These are phyloP conservation scores for Plasmodium gallinaceum DNA, from an alignment of 169 alveolate species.

Conservation along the genomic window DNA sequence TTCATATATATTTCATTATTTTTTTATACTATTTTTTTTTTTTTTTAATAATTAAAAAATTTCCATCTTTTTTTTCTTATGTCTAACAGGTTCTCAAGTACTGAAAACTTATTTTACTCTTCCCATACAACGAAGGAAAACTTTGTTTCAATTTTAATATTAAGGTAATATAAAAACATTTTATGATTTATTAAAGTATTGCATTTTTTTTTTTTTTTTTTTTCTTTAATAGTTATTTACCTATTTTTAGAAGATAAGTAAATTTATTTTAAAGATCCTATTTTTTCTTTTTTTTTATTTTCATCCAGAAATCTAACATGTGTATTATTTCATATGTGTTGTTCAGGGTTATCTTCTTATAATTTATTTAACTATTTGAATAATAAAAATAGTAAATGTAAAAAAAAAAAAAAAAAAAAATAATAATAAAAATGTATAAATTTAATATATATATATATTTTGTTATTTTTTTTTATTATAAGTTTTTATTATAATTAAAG, in stretches of 20 bases:
- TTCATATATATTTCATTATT: not conserved
- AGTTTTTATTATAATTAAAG: not conserved
- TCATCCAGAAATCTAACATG: conserved; percentile 45
- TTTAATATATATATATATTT: conserved; percentile 2
- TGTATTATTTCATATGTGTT: conserved; percentile 68
- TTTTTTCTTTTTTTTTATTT: conserved; percentile 12
- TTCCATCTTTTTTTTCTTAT: not conserved
- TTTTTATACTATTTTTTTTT: conserved; percentile 8
- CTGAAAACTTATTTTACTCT: conserved; percentile 55
- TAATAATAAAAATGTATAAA: not conserved
- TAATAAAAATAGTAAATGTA: conserved; percentile 23
- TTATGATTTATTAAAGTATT: not conserved
- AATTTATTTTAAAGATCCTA: not conserved
- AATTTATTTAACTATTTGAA: conserved; percentile 7
- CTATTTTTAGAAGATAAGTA: not conserved
- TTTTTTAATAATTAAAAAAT: not conserved
- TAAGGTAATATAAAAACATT: conserved; percentile 31
- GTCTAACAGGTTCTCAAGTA: conserved; percentile 60
- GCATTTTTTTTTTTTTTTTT: too few species aligned
- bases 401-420: not conserved
- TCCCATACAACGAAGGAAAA: conserved; percentile 39
- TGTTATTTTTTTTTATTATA: not conserved
- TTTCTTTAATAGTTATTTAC: too few species aligned
- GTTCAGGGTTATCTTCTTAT: conserved; percentile 65
- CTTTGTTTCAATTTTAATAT: conserved; percentile 28